Evolutionary conservation across 495 filamentous ascomycete species (phyloP).

Genomic region (Penicillium canariense): DNA sequence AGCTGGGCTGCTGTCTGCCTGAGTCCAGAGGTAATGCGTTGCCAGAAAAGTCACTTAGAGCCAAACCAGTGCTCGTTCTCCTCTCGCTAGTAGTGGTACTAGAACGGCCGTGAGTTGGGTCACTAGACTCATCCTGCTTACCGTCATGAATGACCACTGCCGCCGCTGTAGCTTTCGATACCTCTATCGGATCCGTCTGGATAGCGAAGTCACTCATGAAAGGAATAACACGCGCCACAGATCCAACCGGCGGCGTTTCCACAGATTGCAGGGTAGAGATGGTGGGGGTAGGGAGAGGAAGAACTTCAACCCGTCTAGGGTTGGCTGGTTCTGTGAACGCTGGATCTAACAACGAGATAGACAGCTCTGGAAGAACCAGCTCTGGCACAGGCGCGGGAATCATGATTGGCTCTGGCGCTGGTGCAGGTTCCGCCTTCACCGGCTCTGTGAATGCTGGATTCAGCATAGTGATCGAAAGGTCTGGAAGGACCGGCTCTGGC

Average conservation of each 20-base stretch:
- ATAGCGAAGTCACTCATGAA: slow-evolving; percentile 18
- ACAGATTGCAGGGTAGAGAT: slow-evolving; percentile 41
- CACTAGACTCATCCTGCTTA: slow-evolving; percentile 43
- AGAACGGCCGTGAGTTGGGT: slow-evolving; percentile 35
- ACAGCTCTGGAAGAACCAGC: slow-evolving; percentile 30
- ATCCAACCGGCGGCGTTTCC: slow-evolving; percentile 39
- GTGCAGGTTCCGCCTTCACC: slow-evolving; percentile 9
- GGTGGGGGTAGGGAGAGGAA: slow-evolving; percentile 22
- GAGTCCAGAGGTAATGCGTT: slow-evolving; percentile 36
- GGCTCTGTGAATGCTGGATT: slow-evolving; percentile 38
- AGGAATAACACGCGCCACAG: slow-evolving; percentile 20
- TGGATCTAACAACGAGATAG: slow-evolving; percentile 34
- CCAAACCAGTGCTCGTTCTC: slow-evolving; percentile 40
- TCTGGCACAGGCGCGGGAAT: slow-evolving; percentile 24
- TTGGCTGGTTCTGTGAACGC: slow-evolving; percentile 39
- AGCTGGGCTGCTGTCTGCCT: slow-evolving; percentile 29
- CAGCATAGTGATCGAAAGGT: slow-evolving; percentile 36
- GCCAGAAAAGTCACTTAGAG: slow-evolving; percentile 44
- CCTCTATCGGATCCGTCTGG: slow-evolving; percentile 25
- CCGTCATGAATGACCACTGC: slow-evolving; percentile 49
- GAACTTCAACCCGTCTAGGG: slow-evolving; percentile 18
- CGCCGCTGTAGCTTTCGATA: slow-evolving; percentile 17
- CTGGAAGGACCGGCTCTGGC: slow-evolving; percentile 27
- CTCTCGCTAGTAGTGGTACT: slow-evolving; percentile 37
- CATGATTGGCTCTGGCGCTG: slow-evolving; percentile 19